Conservation (phyloP, 1,284 basidiomycete species). For the Coniferiporia weirii region DNA sequence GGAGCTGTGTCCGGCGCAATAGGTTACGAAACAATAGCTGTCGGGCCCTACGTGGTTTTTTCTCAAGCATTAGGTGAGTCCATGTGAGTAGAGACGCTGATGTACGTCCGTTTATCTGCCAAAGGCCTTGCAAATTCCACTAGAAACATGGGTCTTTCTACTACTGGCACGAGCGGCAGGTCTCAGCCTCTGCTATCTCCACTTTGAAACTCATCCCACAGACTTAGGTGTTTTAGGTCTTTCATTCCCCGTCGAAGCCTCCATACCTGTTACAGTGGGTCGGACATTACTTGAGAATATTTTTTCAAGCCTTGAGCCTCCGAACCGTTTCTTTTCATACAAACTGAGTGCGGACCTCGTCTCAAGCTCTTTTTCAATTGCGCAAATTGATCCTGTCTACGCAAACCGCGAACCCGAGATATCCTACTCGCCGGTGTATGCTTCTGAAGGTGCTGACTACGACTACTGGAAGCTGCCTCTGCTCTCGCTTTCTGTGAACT, state of each 20-base stretch:
- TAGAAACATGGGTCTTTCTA: slow-evolving; percentile 38
- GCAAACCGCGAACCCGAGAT: slow-evolving; percentile 33
- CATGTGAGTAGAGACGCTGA: not conserved
- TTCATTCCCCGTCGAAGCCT: slow-evolving; percentile 42
- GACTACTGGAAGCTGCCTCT: slow-evolving; percentile 59
- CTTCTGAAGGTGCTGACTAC: slow-evolving; percentile 33
- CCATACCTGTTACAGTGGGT: slow-evolving; percentile 42
- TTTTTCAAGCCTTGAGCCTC: slow-evolving; percentile 37
- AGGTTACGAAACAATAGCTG: slow-evolving; percentile 13
- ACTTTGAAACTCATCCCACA: not conserved
- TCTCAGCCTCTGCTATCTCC: not conserved
- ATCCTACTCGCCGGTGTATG: slow-evolving; percentile 39
- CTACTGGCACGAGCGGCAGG: slow-evolving; percentile 45
- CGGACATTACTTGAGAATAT: slow-evolving; percentile 45
- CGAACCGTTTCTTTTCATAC: slow-evolving; percentile 45
- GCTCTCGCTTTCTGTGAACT: slow-evolving; percentile 40
- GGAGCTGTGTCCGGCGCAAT: slow-evolving; percentile 13
- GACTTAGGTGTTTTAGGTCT: slow-evolving; percentile 42
- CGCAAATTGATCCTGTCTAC: slow-evolving; percentile 40
- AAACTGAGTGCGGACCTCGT: slow-evolving; percentile 38
- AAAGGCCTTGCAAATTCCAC: slow-evolving; percentile 45
- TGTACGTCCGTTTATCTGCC: too few relatives aligned
- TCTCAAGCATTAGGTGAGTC: slow-evolving; percentile 38
- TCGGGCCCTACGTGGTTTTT: slow-evolving; percentile 23
- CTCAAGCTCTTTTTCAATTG: slow-evolving; percentile 48